These are phyloP conservation scores for Zopfochytrium polystomum DNA, from an alignment of 371 early-diverging fungal species.

Conservation along the genomic window DNA sequence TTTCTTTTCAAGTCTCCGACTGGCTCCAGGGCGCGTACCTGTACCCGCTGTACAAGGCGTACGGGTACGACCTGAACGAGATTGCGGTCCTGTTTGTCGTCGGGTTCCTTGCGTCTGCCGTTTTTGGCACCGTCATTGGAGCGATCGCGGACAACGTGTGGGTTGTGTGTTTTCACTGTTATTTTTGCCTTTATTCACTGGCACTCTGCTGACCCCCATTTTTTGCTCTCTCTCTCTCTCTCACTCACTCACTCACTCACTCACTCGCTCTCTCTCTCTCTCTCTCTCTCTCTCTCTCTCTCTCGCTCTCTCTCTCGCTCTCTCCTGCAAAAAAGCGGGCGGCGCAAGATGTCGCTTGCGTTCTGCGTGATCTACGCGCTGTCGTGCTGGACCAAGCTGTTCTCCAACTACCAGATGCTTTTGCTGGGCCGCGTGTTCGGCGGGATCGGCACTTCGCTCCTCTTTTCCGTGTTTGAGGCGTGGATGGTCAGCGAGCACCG, in stretches of 20 bases:
- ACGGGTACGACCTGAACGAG: conserved; percentile 54
- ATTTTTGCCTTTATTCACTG: not conserved
- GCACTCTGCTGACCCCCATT: conserved; percentile 2
- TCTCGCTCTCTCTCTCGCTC: too few species aligned
- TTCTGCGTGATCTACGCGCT: conserved; percentile 61
- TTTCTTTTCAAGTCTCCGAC: conserved; percentile 38
- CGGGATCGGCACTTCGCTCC: conserved; percentile 65
- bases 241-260: conserved; percentile 3
- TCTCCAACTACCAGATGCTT: conserved; percentile 51
- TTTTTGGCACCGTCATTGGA: conserved; percentile 71
- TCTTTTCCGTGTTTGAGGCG: conserved; percentile 74
- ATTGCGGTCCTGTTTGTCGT: conserved; percentile 70
- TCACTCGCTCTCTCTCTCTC: too few species aligned
- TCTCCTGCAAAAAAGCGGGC: conserved; percentile 53
- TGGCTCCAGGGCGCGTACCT: conserved; percentile 77
- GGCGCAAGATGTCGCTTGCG: conserved; percentile 58
- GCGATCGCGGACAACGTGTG: conserved; percentile 72
- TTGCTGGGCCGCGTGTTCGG: conserved; percentile 64
- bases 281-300: too few species aligned
- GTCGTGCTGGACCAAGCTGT: conserved; percentile 59
- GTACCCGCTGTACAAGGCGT: conserved; percentile 64
- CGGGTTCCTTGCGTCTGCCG: conserved; percentile 69
- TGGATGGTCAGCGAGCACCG: conserved; percentile 77
- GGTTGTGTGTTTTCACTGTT: conserved; percentile 14
- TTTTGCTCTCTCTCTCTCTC: not conserved